Base-by-base conservation (phyloP, 495 filamentous ascomycete species). In the Xylaria scruposa region DNA sequence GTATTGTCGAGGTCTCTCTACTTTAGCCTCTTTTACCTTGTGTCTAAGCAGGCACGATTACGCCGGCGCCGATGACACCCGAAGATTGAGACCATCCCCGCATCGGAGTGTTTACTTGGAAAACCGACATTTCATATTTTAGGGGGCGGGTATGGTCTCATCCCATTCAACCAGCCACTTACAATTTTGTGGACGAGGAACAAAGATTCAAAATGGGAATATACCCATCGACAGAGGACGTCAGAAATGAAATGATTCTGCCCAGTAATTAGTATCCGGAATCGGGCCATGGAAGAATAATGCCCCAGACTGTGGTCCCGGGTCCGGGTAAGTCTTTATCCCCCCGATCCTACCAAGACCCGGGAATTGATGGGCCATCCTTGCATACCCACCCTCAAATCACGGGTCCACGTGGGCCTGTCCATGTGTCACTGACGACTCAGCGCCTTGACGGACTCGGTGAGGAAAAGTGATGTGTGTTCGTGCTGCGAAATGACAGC, bases 251-350 rank as follows among this genome's bases (percentile, higher is more conserved):
- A n/a, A 67, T n/a, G 47, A 19, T 42, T 54, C n/a, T 17, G 4
- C 33, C 10, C 4, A 42, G 5, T 15, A 4, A 31, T 3, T 31
- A 31, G 31, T 26, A 44, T 56, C 65, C 65, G 65, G 65, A 67
- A 19, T 67, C 65, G 36, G 63, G 26, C 5, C 12, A 15, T 56
- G 49, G 49, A 56, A 67, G 36, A 54, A 15, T 3, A 15, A 42
- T 67, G 17, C 47, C 29, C 31, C 36, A 26, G 24, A 17, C 19
- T 38, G 9, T 6, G 31, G 47, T 36, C 65, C 24, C n/a, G 26
- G 13, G 5, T 17, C 65, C 49, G 65, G 31, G 31, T 67, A 67
- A 67, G 65, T 67, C 19, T 67, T 67, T 67, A 67, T 67, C 65
- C 36, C 29, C 49, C 19, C 33, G 2, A 40, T 49, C 33, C 33